A percentile compares a stretch with the other conserved stretches of the same genome.
Conservation (phyloP, 495 filamentous ascomycete species). For the Neurospora sp. region DNA sequence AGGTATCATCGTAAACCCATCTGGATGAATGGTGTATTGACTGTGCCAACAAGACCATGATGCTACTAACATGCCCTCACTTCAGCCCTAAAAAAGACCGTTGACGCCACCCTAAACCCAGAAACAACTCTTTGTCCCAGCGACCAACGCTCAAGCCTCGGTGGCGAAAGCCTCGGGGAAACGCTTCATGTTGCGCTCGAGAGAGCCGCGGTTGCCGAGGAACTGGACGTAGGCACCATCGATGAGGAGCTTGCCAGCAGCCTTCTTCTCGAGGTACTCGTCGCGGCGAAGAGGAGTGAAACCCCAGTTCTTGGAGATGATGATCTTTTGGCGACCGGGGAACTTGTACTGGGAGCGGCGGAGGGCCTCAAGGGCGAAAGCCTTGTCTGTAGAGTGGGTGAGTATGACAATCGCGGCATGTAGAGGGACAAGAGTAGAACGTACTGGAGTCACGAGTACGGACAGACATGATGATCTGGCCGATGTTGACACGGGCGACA, state of each 20-base stretch:
- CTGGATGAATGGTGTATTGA: constrained; percentile 22
- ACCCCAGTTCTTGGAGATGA: constrained; percentile 99
- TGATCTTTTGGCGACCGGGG: constrained; percentile 99
- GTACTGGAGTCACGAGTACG: constrained; percentile 82
- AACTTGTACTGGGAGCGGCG: constrained; percentile 99
- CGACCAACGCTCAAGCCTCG: constrained; percentile 25
- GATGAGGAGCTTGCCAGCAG: constrained; percentile 77
- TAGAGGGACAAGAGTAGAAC: constrained; percentile 17
- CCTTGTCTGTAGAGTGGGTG: constrained; percentile 51
- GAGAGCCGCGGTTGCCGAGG: constrained; percentile 76
- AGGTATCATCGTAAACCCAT: constrained; percentile 5
- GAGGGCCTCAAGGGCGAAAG: constrained; percentile 92
- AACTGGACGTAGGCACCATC: constrained; percentile 99
- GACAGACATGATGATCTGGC: constrained; percentile 94
- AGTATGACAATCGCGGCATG: constrained; percentile 5
- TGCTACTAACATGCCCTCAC: constrained; percentile 22
- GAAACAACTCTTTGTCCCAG: constrained; percentile 26
- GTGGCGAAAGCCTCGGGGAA: constrained; percentile 84
- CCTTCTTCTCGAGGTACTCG: constrained; percentile 88
- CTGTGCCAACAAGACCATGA: constrained; percentile 19
- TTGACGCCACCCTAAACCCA: constrained; percentile 24
- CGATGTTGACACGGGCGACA: constrained; percentile 98
- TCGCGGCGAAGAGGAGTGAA: constrained; percentile 97
- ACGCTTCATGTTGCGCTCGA: constrained; percentile 76
- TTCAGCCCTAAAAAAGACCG: constrained; percentile 24